Evolutionary conservation across 78 protist species (phyloP).

Genomic region (Creolimax fragrantissima): DNA sequence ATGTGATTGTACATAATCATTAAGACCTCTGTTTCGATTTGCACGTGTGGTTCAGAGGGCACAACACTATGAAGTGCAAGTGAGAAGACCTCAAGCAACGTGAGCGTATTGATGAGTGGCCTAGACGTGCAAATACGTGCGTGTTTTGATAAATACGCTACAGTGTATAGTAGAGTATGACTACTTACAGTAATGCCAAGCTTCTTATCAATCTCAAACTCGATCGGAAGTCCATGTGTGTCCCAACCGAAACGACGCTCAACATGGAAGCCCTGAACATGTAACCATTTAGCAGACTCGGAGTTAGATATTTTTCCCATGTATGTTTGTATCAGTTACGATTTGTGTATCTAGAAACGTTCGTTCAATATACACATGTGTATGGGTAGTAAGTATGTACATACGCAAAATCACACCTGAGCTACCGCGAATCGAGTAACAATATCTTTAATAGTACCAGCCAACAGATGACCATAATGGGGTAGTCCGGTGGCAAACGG

Average conservation of each 20-base stretch:
- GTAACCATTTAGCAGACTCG: too few species aligned
- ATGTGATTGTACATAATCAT: background rate
- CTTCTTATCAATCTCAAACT: slow-evolving; percentile 92
- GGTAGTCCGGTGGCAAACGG: slow-evolving; percentile 99
- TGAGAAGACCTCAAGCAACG: background rate
- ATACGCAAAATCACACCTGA: background rate
- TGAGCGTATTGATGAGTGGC: background rate
- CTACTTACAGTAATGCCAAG: slow-evolving; percentile 59
- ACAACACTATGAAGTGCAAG: background rate
- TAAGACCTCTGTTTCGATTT: background rate
- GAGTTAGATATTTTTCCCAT: too few species aligned
- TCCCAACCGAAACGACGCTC: slow-evolving; percentile 98
- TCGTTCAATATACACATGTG: background rate
- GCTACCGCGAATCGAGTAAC: slow-evolving; percentile 51
- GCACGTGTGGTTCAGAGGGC: background rate
- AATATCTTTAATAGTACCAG: slow-evolving; percentile 97
- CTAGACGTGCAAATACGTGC: background rate
- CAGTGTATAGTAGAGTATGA: background rate
- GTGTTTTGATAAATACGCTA: background rate
- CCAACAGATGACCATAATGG: slow-evolving; percentile 98
- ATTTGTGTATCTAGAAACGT: background rate
- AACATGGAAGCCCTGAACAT: slow-evolving; percentile 92
- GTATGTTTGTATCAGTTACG: too few species aligned
- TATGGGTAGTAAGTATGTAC: background rate
- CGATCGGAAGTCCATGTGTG: slow-evolving; percentile 98